Conservation (phyloP, 768 basidiomycete species). For the Mycena belliarum region DNA sequence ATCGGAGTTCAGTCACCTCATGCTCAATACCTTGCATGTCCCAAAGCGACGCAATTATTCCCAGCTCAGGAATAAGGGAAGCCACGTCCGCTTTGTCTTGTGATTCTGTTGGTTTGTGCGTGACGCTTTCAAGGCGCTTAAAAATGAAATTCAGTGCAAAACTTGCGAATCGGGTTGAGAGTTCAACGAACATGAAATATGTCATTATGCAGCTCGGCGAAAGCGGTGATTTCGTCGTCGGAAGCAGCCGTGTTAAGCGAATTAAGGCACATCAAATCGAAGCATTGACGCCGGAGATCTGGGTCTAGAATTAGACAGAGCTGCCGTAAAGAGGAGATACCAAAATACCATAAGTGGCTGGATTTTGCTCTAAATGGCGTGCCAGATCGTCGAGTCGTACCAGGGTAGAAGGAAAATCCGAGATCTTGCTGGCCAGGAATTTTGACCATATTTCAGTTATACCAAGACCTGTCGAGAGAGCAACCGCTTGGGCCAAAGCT, state of each 20-base stretch:
- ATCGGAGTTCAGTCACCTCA: neutral
- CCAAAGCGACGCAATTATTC: conserved; percentile 28
- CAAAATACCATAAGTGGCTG: conserved; percentile 13
- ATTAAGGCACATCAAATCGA: conserved; percentile 41
- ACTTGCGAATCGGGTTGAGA: neutral
- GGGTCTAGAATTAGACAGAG: neutral
- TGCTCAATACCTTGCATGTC: neutral
- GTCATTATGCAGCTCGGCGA: conserved; percentile 21
- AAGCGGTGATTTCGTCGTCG: conserved; percentile 17
- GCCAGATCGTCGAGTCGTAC: conserved; percentile 26
- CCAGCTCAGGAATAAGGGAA: conserved; percentile 36
- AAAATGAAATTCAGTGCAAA: neutral
- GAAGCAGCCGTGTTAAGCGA: conserved; percentile 29
- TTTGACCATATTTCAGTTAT: conserved; percentile 71
- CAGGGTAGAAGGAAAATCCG: conserved; percentile 18
- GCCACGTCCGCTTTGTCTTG: conserved; percentile 9
- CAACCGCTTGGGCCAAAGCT: conserved; percentile 49
- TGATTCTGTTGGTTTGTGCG: neutral
- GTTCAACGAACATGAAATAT: conserved; percentile 28
- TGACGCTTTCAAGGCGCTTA: conserved; percentile 7
- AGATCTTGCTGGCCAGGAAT: conserved; percentile 34
- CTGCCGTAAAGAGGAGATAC: neutral
- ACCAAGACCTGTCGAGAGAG: conserved; percentile 70
- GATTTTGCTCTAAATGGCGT: conserved; percentile 18
- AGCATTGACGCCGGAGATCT: conserved; percentile 43